These are phyloP conservation scores for Alisma plantagoaquatica DNA, from an alignment of 106 monocot genomes.

Conservation along the genomic window DNA sequence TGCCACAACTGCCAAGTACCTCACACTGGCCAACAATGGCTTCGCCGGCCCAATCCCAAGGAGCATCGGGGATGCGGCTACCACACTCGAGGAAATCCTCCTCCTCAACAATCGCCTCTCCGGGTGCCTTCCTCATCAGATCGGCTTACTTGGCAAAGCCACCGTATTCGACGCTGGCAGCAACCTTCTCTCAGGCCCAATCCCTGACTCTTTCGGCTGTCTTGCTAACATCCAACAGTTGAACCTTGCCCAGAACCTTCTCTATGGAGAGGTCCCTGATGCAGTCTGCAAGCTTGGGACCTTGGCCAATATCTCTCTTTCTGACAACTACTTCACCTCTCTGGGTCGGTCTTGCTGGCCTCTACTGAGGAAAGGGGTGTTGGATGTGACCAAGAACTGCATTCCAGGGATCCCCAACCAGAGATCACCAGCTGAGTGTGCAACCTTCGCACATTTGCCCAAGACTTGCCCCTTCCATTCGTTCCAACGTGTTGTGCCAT, in stretches of 20 bases:
- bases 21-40: conserved; percentile 23
- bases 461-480: conserved; percentile 23
- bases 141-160: conserved; percentile 8
- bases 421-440: conserved; percentile 10
- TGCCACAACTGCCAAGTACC: conserved; percentile 10
- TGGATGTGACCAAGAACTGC: conserved; percentile 21
- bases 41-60: conserved; percentile 13
- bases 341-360: conserved; percentile 11
- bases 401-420: conserved; percentile 14
- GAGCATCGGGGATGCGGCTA: conserved; percentile 2
- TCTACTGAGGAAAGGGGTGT: conserved; percentile 13
- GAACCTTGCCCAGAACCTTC: conserved; percentile 38
- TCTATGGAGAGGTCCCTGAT: conserved; percentile 47
- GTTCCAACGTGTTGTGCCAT: background rate
- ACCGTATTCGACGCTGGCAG: conserved; percentile 52
- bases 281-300: too few species aligned
- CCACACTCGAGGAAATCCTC: conserved; percentile 8
- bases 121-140: conserved; percentile 21
- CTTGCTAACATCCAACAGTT: conserved; percentile 36
- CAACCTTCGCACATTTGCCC: conserved; percentile 2
- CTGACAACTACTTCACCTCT: conserved; percentile 31
- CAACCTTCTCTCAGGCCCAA: conserved; percentile 40
- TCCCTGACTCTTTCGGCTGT: conserved; percentile 40
- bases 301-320: too few species aligned
- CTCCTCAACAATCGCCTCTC: conserved; percentile 20